Percentiles rank a stretch among this genome's conserved stretches.
phyloP scores from a whole-genome alignment of 75 land plant species.

The Sequoia sempervirens region DNA sequence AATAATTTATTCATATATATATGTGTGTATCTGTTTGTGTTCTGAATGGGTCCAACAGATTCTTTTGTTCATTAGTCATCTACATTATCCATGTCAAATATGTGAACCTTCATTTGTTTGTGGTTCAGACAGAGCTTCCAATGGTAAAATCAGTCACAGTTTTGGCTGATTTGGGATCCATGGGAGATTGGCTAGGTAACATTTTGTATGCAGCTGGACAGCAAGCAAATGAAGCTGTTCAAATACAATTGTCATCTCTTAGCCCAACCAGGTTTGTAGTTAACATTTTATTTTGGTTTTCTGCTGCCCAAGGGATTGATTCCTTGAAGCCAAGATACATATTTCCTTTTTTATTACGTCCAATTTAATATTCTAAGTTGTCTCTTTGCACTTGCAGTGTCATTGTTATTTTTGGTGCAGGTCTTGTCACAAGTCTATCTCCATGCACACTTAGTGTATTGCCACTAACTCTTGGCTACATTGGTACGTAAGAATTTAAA shows the following conservation, averaged over 20 bases:
- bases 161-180: slow-evolving; percentile 43
- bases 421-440: slow-evolving; percentile 96
- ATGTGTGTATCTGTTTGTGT: neutral
- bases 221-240: slow-evolving; percentile 91
- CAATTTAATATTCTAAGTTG: neutral
- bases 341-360: neutral
- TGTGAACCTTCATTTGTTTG: neutral
- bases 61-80: neutral
- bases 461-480: slow-evolving; percentile 98
- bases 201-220: slow-evolving; percentile 79
- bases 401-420: slow-evolving; percentile 95
- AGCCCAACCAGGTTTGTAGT: slow-evolving; percentile 66
- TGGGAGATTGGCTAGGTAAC: slow-evolving; percentile 75
- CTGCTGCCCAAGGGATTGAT: neutral
- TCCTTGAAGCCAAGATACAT: neutral
- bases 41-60: neutral
- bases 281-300: neutral
- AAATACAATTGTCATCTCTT: slow-evolving; percentile 73
- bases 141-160: slow-evolving; percentile 23
- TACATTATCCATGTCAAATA: neutral
- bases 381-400: slow-evolving; percentile 45
- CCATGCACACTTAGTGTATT: slow-evolving; percentile 97
- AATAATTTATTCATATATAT: neutral
- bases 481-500: slow-evolving; percentile 46
- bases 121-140: slow-evolving; percentile 19